phyloP scores from a whole-genome alignment of 805 yeast genomes.

The Candida jianshihensis region DNA sequence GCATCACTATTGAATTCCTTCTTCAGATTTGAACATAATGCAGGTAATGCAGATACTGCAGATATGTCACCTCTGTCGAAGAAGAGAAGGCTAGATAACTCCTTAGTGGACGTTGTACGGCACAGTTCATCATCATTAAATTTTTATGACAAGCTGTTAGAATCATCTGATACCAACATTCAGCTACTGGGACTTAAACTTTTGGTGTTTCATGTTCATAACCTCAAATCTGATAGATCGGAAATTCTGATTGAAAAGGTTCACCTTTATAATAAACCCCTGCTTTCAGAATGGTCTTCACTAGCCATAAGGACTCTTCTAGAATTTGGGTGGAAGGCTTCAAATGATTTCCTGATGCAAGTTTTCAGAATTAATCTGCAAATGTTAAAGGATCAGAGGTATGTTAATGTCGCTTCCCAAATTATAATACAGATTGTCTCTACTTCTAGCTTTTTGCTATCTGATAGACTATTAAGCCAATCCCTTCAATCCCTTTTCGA shows the following conservation, averaged over 20 bases:
- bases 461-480: constrained; percentile 36
- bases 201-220: constrained; percentile 20
- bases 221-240: constrained; percentile 1
- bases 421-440: constrained; percentile 15
- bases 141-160: constrained; percentile 13
- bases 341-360: constrained; percentile 12
- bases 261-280: constrained; percentile 8
- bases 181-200: constrained; percentile 23
- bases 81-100: constrained; percentile 25
- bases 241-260: constrained; percentile 4
- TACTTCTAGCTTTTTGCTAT: constrained; percentile 3
- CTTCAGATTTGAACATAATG: constrained; percentile 1
- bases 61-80: constrained; percentile 8
- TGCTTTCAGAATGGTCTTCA: constrained; percentile 15
- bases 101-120: constrained; percentile 19
- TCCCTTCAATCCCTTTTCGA: constrained; percentile 46
- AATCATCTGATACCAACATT: not conserved
- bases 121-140: constrained; percentile 22
- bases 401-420: constrained; percentile 22
- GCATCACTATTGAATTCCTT: constrained; percentile 21
- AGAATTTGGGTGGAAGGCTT: constrained; percentile 14
- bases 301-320: constrained; percentile 10
- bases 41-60: not conserved
- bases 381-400: constrained; percentile 20
- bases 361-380: constrained; percentile 27